These are phyloP conservation scores for Mitosporidium daphniae DNA, from an alignment of 371 early-diverging fungal species.

Conservation along the genomic window DNA sequence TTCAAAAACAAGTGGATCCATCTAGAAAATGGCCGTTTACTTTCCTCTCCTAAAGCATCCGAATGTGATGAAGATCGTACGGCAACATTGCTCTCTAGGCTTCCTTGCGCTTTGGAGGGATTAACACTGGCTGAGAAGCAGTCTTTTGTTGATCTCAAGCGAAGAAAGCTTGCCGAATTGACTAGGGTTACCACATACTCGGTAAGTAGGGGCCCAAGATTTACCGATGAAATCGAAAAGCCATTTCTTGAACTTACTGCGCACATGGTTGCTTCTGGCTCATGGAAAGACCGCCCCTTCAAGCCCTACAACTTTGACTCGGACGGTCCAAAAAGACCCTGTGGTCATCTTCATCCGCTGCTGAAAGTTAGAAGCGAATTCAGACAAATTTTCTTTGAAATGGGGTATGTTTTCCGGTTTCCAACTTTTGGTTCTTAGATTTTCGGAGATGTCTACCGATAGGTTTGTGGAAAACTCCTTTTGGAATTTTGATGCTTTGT, in stretches of 20 bases:
- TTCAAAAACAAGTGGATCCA: conserved; percentile 81
- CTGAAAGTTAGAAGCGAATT: conserved; percentile 96
- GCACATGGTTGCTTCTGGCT: conserved; percentile 17
- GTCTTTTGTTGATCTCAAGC: conserved; percentile 26
- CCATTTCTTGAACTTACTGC: conserved; percentile 5
- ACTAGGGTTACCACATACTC: conserved; percentile 1
- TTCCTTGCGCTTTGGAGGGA: conserved; percentile 1
- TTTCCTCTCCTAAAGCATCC: not conserved
- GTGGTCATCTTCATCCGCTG: conserved; percentile 88
- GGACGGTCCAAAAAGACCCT: conserved; percentile 28
- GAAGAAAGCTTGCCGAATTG: conserved; percentile 49
- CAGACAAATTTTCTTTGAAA: conserved; percentile 91
- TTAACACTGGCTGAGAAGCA: conserved; percentile 43
- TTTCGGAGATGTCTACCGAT: conserved; percentile 95
- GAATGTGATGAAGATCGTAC: not conserved
- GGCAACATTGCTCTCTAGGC: no score
- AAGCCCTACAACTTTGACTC: conserved; percentile 96
- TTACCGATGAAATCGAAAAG: not conserved
- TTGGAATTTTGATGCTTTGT: conserved; percentile 99
- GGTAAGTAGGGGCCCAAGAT: conserved; percentile 5
- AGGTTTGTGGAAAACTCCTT: conserved; percentile 91
- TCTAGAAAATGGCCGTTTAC: conserved; percentile 7
- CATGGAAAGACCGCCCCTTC: conserved; percentile 56
- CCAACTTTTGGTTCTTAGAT: conserved; percentile 12
- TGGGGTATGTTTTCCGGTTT: conserved; percentile 20